These are phyloP conservation scores for Triticum urartu DNA, from an alignment of 176 grass and related monocot genomes.

Conservation along the genomic window DNA sequence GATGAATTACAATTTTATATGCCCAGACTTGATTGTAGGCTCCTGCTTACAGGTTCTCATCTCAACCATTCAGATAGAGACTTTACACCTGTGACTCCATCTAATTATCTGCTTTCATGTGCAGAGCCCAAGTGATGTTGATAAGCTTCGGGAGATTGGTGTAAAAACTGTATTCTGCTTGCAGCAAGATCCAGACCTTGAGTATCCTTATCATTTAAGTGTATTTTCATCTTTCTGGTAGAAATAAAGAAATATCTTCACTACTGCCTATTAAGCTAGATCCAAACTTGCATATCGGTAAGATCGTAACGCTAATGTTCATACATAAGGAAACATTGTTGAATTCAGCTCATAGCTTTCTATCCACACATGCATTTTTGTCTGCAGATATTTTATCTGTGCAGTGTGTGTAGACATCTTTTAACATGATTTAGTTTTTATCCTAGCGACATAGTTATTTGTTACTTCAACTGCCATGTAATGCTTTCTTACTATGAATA, in stretches of 20 bases:
- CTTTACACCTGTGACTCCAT: background rate
- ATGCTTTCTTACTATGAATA: constrained; percentile 10
- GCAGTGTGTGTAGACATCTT: background rate
- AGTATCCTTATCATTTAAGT: constrained; percentile 52
- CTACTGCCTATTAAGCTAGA: background rate
- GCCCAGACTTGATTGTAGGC: constrained; percentile 88
- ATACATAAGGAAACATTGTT: background rate
- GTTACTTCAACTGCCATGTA: background rate
- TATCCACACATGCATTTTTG: background rate
- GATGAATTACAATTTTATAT: constrained; percentile 97
- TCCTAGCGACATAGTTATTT: background rate
- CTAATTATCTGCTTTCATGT: constrained; percentile 39
- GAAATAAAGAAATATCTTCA: background rate
- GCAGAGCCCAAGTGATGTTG: constrained; percentile 80
- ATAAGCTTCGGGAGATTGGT: constrained; percentile 83
- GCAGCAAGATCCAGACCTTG: constrained; percentile 90
- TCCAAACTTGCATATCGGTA: background rate
- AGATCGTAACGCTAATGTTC: background rate
- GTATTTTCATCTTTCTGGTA: background rate
- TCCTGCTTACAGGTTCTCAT: constrained; percentile 92
- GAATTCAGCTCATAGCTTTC: background rate
- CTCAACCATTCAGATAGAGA: background rate
- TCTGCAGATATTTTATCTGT: background rate
- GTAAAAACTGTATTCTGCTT: constrained; percentile 97
- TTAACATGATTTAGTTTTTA: background rate